phyloP scores from a whole-genome alignment of 257 asterid species.

The Hygrophila difformis region DNA sequence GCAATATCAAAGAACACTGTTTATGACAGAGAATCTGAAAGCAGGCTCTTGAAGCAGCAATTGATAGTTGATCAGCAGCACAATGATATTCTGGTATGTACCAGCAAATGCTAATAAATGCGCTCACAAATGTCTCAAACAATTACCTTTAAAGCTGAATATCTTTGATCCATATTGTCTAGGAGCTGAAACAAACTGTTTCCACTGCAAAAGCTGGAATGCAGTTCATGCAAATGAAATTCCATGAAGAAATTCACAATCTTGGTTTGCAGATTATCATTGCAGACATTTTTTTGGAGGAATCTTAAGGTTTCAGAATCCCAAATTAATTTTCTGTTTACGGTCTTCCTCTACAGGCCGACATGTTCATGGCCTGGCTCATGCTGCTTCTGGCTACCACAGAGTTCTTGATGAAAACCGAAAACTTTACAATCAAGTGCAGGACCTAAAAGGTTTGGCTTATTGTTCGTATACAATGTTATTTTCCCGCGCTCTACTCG shows the following conservation, averaged over 20 bases:
- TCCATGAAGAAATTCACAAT: slow-evolving; percentile 72
- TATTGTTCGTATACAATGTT: no score
- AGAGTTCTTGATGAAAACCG: slow-evolving; percentile 93
- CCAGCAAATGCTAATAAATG: no score
- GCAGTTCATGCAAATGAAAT: slow-evolving; percentile 87
- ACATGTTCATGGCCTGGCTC: slow-evolving; percentile 83
- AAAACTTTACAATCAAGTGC: slow-evolving; percentile 96
- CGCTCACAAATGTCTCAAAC: slow-evolving; percentile 4
- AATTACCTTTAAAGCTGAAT: slow-evolving; percentile 5
- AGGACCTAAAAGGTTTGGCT: slow-evolving; percentile 58
- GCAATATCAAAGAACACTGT: slow-evolving; percentile 21
- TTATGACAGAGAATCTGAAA: slow-evolving; percentile 37
- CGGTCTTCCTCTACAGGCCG: slow-evolving; percentile 33
- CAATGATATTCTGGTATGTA: slow-evolving; percentile 60
- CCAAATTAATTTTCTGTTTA: neutral
- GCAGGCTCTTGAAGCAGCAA: slow-evolving; percentile 41
- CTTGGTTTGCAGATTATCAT: slow-evolving; percentile 46
- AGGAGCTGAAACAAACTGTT: slow-evolving; percentile 76
- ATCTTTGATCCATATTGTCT: slow-evolving; percentile 10
- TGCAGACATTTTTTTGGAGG: neutral
- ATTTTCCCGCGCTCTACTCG: no score
- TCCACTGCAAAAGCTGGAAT: slow-evolving; percentile 78
- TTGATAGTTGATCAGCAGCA: slow-evolving; percentile 65
- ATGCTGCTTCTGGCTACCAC: slow-evolving; percentile 95
- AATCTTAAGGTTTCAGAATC: no score